Base-by-base conservation (phyloP, 2,329 filamentous ascomycete species). In the Diplocarpon mali region DNA sequence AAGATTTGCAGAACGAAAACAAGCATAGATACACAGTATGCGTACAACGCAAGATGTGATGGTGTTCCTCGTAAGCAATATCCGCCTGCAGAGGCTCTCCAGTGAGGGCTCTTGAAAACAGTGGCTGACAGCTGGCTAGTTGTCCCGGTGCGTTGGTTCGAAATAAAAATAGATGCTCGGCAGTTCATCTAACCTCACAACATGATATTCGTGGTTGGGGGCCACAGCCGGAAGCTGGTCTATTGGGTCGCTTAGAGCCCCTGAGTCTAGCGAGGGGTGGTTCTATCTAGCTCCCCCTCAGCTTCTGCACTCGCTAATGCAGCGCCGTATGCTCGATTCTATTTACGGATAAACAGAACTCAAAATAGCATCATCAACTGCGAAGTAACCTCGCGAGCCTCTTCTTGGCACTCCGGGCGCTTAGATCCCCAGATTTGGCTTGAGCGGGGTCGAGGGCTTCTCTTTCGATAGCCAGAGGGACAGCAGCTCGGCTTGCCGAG, bases 381-480 rank as follows among this genome's bases (percentile, higher is more conserved):
- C 7, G n/a, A n/a, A n/a, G n/a, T n/a, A n/a, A 3, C 20, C 20
- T 7, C 20, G 20, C 20, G 20, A 24, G 20, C 20, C 7, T 24
- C 3, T 24, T 24, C 7, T 7, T 24, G 3, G 20, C 20, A 24
- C 40, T 31, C 12, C 7, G 17, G 17, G 14, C 17, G 30, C 39
- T 45, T 36, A 29, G 30, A 48, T 45, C 45, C 36, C 37, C 38
- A 45, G 39, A 42, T 35, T 35, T 48, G 39, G n/a, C n/a, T n/a
- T n/a, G n/a, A n/a, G n/a, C n/a, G n/a, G n/a, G n/a, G n/a, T n/a
- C n/a, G n/a, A n/a, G n/a, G n/a, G n/a, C n/a, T n/a, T n/a, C n/a
- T n/a, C n/a, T n/a, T n/a, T n/a, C n/a, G n/a, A n/a, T n/a, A n/a
- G n/a, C n/a, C 42, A 38, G 20, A 39, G 34, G 42, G 35, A 48